Evolutionary conservation across 1,139 yeast species (phyloP), one percentile per base, ranked within the genome.

Genomic region (Tardiomyces blankii): DNA sequence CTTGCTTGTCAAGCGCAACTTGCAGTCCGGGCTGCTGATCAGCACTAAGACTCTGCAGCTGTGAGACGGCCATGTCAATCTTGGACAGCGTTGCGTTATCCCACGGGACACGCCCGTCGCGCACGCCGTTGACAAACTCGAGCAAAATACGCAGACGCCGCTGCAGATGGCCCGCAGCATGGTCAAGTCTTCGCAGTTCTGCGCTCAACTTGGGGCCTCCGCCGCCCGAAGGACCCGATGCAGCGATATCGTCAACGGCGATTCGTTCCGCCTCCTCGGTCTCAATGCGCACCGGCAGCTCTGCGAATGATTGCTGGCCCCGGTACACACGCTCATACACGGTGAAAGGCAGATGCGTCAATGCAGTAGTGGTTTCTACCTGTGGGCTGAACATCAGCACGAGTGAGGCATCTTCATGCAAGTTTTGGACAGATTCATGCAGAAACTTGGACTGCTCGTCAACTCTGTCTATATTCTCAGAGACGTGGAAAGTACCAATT

Each of bases 181-280:
- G 35, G 16, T 30, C 35, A 9, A 30, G 35, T 5, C 35, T 5
- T 5, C 9, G 5, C 5, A 30, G 35, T 14, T 30, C 35, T 12
- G 35, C 16, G 16, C 35, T 14, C 5, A 30, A 14, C 16, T 30
- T 30, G 5, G n/a, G 35, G 35, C 35, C 35, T 3, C 16, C 16
- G 35, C 35, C 16, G 5, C 35, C 35, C 5, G 35, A 30, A 3
- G 35, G 35, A 3, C 35, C 35, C 4, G 35, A 30, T 9, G 35
- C 35, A 30, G 16, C 35, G 16, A 30, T 30, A 14, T 30, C 64
- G 35, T 63, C 62, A 9, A 64, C 62, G 1, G 65, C 68, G 33
- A 64, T 62, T 40, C 64, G 53, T 45, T 64, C 68, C 1, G 68
- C 66, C 43, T 63, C 66, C 5, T 56, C 62, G 2, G 65, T 57